A percentile compares a stretch with the other conserved stretches of the same genome.
Evolutionary conservation across 2,329 filamentous ascomycete species (phyloP).

Genomic region (Phialemonium atrogriseum): DNA sequence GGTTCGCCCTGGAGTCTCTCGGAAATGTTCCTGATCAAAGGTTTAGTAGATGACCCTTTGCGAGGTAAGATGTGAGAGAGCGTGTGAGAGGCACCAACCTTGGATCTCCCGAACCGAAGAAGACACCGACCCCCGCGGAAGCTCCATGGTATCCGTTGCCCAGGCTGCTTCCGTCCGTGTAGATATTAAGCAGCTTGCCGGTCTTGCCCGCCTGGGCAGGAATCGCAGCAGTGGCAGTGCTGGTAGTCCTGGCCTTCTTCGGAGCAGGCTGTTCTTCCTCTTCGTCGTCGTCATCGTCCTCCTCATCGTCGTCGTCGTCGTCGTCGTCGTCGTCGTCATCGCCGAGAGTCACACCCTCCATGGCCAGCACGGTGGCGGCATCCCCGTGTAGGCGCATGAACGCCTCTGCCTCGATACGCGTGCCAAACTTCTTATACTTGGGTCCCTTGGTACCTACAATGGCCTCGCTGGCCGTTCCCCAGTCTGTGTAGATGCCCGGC

Average conservation of each 20-base stretch:
- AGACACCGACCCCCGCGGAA: slow-evolving; percentile 54
- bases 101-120: slow-evolving; percentile 47
- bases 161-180: slow-evolving; percentile 55
- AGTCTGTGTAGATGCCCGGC: slow-evolving; percentile 53
- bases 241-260: slow-evolving; percentile 23
- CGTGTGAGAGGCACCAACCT: slow-evolving; percentile 30
- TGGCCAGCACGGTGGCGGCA: slow-evolving; percentile 30
- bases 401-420: slow-evolving; percentile 63
- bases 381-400: slow-evolving; percentile 55
- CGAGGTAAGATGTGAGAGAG: not conserved
- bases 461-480: slow-evolving; percentile 64
- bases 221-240: slow-evolving; percentile 12
- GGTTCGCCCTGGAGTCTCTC: slow-evolving; percentile 64
- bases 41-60: slow-evolving; percentile 9
- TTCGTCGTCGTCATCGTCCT: slow-evolving; percentile 33
- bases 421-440: slow-evolving; percentile 62
- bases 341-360: slow-evolving; percentile 15
- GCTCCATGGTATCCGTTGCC: slow-evolving; percentile 50
- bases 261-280: slow-evolving; percentile 21
- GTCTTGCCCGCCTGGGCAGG: not conserved
- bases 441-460: slow-evolving; percentile 65
- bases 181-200: slow-evolving; percentile 35
- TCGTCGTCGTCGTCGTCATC: slow-evolving; percentile 16
- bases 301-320: slow-evolving; percentile 26
- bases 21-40: slow-evolving; percentile 49